Base-by-base conservation (phyloP, 805 yeast genomes). In the Hanseniaspora mollemarum region DNA sequence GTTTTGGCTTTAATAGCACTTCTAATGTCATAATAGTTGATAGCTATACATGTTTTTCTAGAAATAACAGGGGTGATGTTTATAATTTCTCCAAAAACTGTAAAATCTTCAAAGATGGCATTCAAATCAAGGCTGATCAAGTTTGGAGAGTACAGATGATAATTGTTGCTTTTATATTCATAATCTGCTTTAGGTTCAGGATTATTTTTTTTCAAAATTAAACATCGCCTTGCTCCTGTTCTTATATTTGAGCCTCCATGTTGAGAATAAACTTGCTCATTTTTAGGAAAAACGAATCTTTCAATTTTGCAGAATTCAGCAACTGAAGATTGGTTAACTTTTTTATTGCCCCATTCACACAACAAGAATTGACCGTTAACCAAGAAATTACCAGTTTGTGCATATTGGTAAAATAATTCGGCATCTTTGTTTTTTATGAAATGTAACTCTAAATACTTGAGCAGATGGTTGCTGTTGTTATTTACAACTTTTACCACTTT, bases 51-150 rank as follows among this genome's bases (percentile, higher is more conserved):
- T 26, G 82, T 60, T 57, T 75, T 80, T 49, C 79, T 69, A 1
- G 87, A 81, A 4, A 83, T 69, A n/a, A 82, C 74, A 2, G 92
- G 83, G 1, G 75, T 64, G 2, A 82, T 64, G 36, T 81, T 86
- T 13, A 80, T 63, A 2, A 84, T 70, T 2, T 70, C 69, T 0
- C 92, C 94, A 64, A 71, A 81, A 19, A 57, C 58, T 5, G 60
- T 62, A 56, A 84, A 80, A 57, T 81, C 86, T 25, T 59, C 51
- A 35, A 61, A 64, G 2, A 80, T 63, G 15, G 66, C 70, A 2
- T 61, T 64, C 3, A 77, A 56, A 51, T 77, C 69, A 45, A 83
- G 68, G 3, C 68, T 71, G 0, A 73, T 69, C 32, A 70, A 72
- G 54, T 72, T 70, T 21, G 71, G 68, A 1, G 79, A 71, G 37